Evolutionary conservation across 1,139 yeast genomes (phyloP), one percentile per base, ranked within the genome.

Genomic region (Candida glucosophila): DNA sequence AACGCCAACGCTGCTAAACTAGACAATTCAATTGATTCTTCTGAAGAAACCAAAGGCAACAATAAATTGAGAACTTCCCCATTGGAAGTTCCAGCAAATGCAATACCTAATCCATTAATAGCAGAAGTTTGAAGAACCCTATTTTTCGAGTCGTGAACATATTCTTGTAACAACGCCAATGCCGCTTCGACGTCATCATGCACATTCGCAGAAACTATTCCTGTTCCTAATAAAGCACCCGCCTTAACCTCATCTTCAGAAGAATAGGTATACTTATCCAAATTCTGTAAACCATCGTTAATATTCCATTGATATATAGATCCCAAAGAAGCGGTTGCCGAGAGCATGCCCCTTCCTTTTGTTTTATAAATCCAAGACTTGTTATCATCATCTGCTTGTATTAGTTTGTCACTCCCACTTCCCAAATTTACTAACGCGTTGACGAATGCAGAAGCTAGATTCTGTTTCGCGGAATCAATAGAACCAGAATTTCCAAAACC

Each of bases 111-210:
- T 38, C 98, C 97, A 33, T 80, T 71, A 29, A 90, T 80, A 4
- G 97, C 88, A 8, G 95, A 73, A 9, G 85, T 65, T 35, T 82
- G 78, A 43, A 81, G 63, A 29, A 73, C 61, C 35, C 66, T 65
- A 6, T 19, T 19, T 34, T 54, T 57, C 11, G 66, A 55, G 31
- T 57, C 68, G 29, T 44, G 41, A 21, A 88, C 78, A 44, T 81
- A 83, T 37, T 90, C 98, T 49, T 79, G 88, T 35, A 83, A 62
- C 39, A 90, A 60, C 14, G 94, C 78, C 36, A 83, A 66, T 4
- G 96, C 93, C 5, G 97, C 93, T 41, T 88, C 97, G 24, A 86
- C 85, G 35, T 90, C 98, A 49, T 90, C 95, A 51, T 85, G 95
- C 30, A 92, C 92, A 53, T 94, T 93, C 17, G 93, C 70, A 20